phyloP scores from a whole-genome alignment of 768 basidiomycete species.

The Rhizopogon rudus region DNA sequence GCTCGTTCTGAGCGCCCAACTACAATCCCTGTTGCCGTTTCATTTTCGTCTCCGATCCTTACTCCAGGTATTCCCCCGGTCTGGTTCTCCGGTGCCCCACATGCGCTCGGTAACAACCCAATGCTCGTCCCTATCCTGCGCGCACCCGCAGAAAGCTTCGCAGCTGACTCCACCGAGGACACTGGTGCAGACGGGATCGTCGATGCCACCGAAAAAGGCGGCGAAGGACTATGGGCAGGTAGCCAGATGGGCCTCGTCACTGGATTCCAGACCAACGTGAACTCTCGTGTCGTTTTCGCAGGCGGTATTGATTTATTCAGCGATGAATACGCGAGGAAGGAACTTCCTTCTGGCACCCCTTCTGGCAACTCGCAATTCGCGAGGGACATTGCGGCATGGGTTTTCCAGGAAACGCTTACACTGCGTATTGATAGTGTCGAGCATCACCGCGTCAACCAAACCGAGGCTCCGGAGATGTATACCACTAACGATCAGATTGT shows the following conservation, averaged over 20 bases:
- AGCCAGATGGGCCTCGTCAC: constrained; percentile 71
- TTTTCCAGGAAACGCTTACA: constrained; percentile 82
- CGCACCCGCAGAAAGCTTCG: constrained; percentile 73
- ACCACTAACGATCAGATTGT: constrained; percentile 86
- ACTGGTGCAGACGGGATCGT: constrained; percentile 56
- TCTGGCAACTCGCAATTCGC: constrained; percentile 76
- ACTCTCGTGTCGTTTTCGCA: constrained; percentile 73
- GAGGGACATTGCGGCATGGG: constrained; percentile 78
- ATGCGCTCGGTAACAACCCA: constrained; percentile 67
- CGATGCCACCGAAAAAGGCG: constrained; percentile 68
- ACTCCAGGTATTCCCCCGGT: constrained; percentile 49
- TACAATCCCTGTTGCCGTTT: constrained; percentile 59
- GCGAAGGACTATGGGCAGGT: constrained; percentile 84
- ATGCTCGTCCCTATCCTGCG: constrained; percentile 77
- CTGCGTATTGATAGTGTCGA: constrained; percentile 71
- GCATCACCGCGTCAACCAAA: constrained; percentile 68
- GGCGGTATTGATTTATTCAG: constrained; percentile 80
- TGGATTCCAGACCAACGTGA: constrained; percentile 82
- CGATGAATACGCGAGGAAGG: constrained; percentile 66
- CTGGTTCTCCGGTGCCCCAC: constrained; percentile 73
- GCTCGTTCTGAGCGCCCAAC: constrained; percentile 59
- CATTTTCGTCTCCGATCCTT: constrained; percentile 39
- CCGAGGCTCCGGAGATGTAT: constrained; percentile 64
- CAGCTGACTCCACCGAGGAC: constrained; percentile 58
- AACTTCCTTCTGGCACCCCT: constrained; percentile 50